phyloP scores from a whole-genome alignment of 2,329 filamentous ascomycete genomes.

The Mycosphaerella sp. region DNA sequence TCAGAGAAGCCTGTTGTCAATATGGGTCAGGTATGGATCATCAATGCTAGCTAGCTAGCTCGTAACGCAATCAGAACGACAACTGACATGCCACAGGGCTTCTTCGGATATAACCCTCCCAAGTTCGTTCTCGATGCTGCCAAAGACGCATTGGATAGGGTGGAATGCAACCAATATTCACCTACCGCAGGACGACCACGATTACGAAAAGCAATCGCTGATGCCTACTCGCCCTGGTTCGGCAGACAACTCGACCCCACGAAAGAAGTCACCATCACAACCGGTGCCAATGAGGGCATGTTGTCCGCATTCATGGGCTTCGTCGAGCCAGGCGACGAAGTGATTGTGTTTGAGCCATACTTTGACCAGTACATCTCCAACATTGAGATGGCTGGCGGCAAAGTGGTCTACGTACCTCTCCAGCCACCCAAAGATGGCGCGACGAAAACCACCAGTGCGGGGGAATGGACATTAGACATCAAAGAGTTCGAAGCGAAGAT shows the following conservation, averaged over 20 bases:
- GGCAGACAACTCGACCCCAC: constrained; percentile 76
- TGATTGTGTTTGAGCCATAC: constrained; percentile 97
- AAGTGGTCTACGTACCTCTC: constrained; percentile 90
- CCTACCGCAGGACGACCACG: constrained; percentile 89
- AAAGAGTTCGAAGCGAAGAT: constrained; percentile 74
- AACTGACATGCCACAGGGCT: constrained; percentile 40
- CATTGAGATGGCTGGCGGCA: constrained; percentile 96
- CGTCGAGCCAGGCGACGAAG: constrained; percentile 88
- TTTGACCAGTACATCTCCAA: constrained; percentile 99
- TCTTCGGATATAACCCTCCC: constrained; percentile 92
- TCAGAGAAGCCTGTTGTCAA: constrained; percentile 61
- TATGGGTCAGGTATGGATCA: constrained; percentile 52
- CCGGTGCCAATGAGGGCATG: constrained; percentile 88
- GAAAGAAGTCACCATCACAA: constrained; percentile 91
- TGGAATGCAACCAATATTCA: constrained; percentile 98
- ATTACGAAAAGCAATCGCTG: constrained; percentile 84
- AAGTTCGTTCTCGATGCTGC: constrained; percentile 86
- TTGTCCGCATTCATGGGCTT: constrained; percentile 97
- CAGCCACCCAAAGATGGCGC: constrained; percentile 79
- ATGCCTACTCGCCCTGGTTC: constrained; percentile 87
- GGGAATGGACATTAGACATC: constrained; percentile 84
- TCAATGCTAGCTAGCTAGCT: background rate
- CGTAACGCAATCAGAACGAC: background rate
- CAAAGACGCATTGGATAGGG: constrained; percentile 77
- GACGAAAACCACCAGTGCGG: constrained; percentile 71